phyloP scores from a whole-genome alignment of 345 rosid genomes.

The Erodium maritimum region DNA sequence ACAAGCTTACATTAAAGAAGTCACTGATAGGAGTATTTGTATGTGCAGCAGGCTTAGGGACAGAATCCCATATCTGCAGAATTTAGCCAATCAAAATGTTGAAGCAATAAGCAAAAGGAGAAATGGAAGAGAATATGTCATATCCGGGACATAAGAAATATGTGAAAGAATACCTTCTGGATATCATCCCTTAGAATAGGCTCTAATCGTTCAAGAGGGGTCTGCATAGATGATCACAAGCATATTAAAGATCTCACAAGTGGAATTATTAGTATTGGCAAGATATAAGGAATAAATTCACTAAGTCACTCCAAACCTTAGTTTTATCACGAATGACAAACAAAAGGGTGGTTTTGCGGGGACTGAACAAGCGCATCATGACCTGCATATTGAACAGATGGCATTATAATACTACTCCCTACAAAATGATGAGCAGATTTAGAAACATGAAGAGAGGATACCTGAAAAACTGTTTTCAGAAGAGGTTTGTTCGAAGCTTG shows the following conservation, averaged over 20 bases:
- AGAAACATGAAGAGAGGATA: neutral
- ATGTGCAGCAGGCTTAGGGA: conserved; percentile 17
- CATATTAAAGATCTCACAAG: neutral
- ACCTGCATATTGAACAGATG: conserved; percentile 10
- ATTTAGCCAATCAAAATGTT: conserved; percentile 3
- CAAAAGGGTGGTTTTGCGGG: conserved; percentile 18
- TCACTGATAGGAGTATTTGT: conserved; percentile 15
- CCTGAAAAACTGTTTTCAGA: conserved; percentile 24
- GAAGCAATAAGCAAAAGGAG: neutral
- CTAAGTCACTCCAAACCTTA: conserved; percentile 11
- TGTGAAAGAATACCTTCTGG: conserved; percentile 17
- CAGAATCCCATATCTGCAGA: conserved; percentile 23
- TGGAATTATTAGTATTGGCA: neutral
- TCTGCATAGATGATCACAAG: conserved; percentile 8
- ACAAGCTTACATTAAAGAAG: conserved; percentile 17
- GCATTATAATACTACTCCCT: neutral
- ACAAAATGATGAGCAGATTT: neutral
- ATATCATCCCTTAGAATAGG: conserved; percentile 22
- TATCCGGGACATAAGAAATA: conserved; percentile 2
- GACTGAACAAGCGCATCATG: conserved; percentile 26
- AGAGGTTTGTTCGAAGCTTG: conserved; percentile 28
- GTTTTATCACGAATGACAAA: conserved; percentile 27
- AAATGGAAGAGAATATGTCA: neutral
- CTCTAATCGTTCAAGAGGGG: conserved; percentile 20
- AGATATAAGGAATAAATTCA: neutral